A percentile compares a stretch with the other conserved stretches of the same genome.
These are phyloP conservation scores for Cardamine resedifolia DNA, from an alignment of 345 rosid species.

Conservation along the genomic window DNA sequence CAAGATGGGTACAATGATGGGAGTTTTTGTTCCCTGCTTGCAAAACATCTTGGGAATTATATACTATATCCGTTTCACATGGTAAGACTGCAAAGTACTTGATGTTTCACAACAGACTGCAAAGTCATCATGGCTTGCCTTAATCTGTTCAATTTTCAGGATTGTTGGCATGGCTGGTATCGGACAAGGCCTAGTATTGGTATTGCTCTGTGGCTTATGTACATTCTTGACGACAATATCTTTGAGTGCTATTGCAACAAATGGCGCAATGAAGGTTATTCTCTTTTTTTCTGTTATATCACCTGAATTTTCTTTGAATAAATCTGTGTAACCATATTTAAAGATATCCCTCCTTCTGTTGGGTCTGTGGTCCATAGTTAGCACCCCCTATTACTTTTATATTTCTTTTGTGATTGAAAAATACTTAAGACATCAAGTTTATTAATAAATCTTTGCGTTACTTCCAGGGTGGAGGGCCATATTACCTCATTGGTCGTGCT, in stretches of 20 bases:
- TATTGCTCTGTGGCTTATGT: conserved; percentile 85
- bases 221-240: conserved; percentile 94
- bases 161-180: conserved; percentile 99
- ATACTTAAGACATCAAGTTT: conserved; percentile 9
- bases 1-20: conserved; percentile 98
- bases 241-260: conserved; percentile 98
- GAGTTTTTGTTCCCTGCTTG: conserved; percentile 96
- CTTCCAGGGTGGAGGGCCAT: conserved; percentile 86
- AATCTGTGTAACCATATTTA: neutral
- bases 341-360: conserved; percentile 11
- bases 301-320: neutral
- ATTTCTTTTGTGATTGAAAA: conserved; percentile 9
- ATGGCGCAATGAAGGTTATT: conserved; percentile 99
- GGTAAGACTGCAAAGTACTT: conserved; percentile 51
- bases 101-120: conserved; percentile 20
- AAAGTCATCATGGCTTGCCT: conserved; percentile 26
- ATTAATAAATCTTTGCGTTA: conserved; percentile 11
- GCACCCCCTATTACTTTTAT: conserved; percentile 6
- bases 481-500: conserved; percentile 99
- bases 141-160: conserved; percentile 56
- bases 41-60: conserved; percentile 98
- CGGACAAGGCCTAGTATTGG: conserved; percentile 74
- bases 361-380: conserved; percentile 18
- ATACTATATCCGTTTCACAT: conserved; percentile 95
- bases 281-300: conserved; percentile 1